Percentiles rank a stretch among this genome's conserved stretches.
Conservation (phyloP, 305 asterid genomes). For the Fraxinus xanthoxyloides region DNA sequence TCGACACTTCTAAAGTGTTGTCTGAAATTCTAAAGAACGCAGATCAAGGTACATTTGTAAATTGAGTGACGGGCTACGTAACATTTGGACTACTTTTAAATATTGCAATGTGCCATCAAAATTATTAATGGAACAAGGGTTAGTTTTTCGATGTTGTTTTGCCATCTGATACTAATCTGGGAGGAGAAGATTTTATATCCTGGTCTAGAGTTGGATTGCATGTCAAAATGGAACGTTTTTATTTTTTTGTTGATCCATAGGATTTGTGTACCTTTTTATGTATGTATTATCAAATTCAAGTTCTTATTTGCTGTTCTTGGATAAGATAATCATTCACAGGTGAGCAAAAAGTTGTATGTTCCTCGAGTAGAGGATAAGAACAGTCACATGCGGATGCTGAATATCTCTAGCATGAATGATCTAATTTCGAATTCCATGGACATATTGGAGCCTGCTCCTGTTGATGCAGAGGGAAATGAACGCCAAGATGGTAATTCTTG, state of each 20-base stretch:
- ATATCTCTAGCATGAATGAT: conserved; percentile 73
- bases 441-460: conserved; percentile 78
- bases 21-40: conserved; percentile 48
- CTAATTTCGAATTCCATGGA: conserved; percentile 85
- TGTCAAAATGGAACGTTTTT: conserved; percentile 6
- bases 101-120: neutral
- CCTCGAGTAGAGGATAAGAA: conserved; percentile 95
- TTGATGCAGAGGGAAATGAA: conserved; percentile 72
- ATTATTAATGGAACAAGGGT: neutral
- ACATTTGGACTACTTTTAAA: neutral
- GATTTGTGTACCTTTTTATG: neutral
- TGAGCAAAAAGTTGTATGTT: conserved; percentile 74
- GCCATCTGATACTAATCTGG: neutral
- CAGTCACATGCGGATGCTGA: conserved; percentile 89
- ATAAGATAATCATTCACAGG: conserved; percentile 53
- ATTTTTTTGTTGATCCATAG: neutral
- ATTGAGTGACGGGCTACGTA: no score
- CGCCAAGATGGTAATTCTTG: conserved; percentile 73
- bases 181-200: neutral
- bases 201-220: conserved; percentile 18
- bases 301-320: conserved; percentile 22
- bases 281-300: neutral
- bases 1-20: conserved; percentile 66
- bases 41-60: conserved; percentile 40
- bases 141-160: neutral